Base-by-base conservation (phyloP, 495 filamentous ascomycete genomes). In the Aspergillus haitiensis region DNA sequence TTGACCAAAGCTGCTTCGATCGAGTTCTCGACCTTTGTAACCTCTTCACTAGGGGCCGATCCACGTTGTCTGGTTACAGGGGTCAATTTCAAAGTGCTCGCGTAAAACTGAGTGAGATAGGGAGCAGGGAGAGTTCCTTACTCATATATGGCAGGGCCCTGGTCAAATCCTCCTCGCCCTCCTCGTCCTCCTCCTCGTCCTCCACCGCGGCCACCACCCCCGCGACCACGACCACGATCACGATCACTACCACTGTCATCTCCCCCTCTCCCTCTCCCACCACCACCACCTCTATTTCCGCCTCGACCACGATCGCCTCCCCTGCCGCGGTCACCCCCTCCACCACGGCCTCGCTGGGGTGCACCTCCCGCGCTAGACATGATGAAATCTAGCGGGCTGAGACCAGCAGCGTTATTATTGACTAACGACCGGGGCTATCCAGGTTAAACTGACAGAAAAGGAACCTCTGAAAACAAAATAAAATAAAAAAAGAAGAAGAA, bases 21-120 rank as follows among this genome's bases (percentile, higher is more conserved):
- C 7, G 56, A 62, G 46, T 73, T 60, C 37, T 79, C 76, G 10
- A 53, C 68, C 42, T 73, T 71, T 6, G n/a, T 49, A 15, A 78
- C 72, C 3, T 58, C 40, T 3, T 64, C 3, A 63, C 63, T 66
- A 27, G 68, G 54, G 1, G 66, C 40, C 7, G 65, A 45, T 36
- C 64, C 60, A 7, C 53, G 57, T 6, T 68, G 66, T 37, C 73
- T 77, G 35, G 12, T 33, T 9, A 18, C 31, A 36, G 36, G 31
- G 55, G 27, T 15, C 18, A 48, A 46, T 15, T 5, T 13, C 15
- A 18, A 27, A 21, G 31, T 12, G 21, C n/a, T 45, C 5, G 33
- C 44, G 15, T 47, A 21, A 9, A 21, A 21, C 9, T 47, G 15
- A 9, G 42, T 8, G 7, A 5, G 18, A 42, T 27, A 13, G 10